phyloP scores from a whole-genome alignment of 208 protist genomes.

The Trichomonas tenax region DNA sequence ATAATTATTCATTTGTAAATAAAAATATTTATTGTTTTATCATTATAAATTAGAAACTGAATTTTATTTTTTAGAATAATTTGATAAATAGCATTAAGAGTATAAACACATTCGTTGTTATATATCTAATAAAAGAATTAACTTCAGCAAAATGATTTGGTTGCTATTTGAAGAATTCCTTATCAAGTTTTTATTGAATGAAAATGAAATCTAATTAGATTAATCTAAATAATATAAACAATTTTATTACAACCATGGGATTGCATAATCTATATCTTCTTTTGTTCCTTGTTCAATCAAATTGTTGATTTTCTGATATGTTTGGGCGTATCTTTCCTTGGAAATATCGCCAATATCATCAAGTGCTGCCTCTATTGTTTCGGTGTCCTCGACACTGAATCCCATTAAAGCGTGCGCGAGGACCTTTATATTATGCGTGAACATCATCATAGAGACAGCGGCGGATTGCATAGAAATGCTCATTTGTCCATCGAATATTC shows the following conservation, averaged over 20 bases:
- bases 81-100: too few relatives aligned
- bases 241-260: not conserved
- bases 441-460: not conserved
- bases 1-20: not conserved
- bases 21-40: not conserved
- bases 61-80: too few relatives aligned
- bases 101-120: too few relatives aligned
- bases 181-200: too few relatives aligned
- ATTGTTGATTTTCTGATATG: not conserved
- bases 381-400: not conserved
- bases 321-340: not conserved
- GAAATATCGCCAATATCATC: not conserved
- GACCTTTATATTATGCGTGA: not conserved
- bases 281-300: not conserved
- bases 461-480: not conserved
- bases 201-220: not conserved
- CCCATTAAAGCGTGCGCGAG: not conserved
- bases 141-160: too few relatives aligned
- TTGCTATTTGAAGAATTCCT: too few relatives aligned
- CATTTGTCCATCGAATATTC: not conserved
- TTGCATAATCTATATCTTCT: not conserved
- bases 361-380: not conserved
- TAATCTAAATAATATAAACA: not conserved
- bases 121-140: too few relatives aligned
- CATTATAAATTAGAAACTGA: too few relatives aligned